A percentile compares a stretch with the other conserved stretches of the same genome.
Conservation (phyloP, 106 monocot species). For the Phalaenopsis aphrodite region DNA sequence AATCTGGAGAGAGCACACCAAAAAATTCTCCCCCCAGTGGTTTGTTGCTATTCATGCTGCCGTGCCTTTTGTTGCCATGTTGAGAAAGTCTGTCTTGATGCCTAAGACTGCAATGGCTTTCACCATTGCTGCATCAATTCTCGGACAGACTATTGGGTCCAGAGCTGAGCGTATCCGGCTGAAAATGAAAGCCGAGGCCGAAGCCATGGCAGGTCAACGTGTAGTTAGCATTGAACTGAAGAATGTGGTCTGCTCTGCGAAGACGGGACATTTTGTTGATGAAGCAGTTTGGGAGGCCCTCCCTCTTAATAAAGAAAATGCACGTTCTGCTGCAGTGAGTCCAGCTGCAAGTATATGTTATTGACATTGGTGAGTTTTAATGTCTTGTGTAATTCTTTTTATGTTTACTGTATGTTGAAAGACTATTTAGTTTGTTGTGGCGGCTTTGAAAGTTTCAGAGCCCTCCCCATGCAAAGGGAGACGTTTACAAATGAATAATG, state of each 20-base stretch:
- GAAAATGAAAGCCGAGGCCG: constrained; percentile 15
- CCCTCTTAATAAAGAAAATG: constrained; percentile 13
- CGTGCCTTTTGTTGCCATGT: constrained; percentile 84
- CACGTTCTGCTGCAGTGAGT: neutral
- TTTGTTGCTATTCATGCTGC: constrained; percentile 79
- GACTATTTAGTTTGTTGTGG: neutral
- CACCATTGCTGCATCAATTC: constrained; percentile 71
- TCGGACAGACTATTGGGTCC: constrained; percentile 77
- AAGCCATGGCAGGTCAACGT: neutral
- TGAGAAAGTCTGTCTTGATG: constrained; percentile 79
- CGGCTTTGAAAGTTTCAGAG: neutral
- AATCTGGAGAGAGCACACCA: constrained; percentile 80
- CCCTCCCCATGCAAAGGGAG: neutral
- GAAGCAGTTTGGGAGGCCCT: constrained; percentile 31
- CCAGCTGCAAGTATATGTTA: constrained; percentile 24
- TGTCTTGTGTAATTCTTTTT: neutral
- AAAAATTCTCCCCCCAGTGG: constrained; percentile 81
- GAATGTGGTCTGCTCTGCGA: neutral
- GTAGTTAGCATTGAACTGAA: neutral
- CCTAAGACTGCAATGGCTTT: constrained; percentile 86
- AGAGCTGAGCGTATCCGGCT: constrained; percentile 62
- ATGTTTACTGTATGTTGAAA: neutral
- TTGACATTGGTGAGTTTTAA: constrained; percentile 13
- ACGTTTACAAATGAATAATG: neutral
- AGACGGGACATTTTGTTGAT: constrained; percentile 6